Percentiles rank a stretch among this genome's conserved stretches.
Conservation (phyloP, 805 yeast genomes). For the Phaffomyces antillensis region DNA sequence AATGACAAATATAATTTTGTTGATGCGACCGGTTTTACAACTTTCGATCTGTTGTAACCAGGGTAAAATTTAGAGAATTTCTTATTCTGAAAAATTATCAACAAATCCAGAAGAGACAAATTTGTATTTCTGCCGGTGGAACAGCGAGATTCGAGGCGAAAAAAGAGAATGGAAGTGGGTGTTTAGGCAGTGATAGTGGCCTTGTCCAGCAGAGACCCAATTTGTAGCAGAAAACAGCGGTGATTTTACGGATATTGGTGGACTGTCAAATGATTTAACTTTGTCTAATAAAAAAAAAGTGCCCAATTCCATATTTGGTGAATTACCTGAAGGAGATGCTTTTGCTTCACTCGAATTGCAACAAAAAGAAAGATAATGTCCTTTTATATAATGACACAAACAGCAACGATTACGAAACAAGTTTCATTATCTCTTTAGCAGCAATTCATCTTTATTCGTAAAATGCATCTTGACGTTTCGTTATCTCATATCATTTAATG, state of each 20-base stretch:
- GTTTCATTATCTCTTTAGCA: too few species aligned
- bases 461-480: too few species aligned
- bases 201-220: too few species aligned
- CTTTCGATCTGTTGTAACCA: background rate
- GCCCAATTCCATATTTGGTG: background rate
- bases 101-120: background rate
- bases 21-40: background rate
- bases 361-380: too few species aligned
- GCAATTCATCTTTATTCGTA: too few species aligned
- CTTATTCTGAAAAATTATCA: background rate
- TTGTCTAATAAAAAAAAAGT: background rate
- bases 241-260: background rate
- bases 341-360: background rate
- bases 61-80: background rate
- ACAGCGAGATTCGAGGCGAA: too few species aligned
- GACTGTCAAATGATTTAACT: background rate
- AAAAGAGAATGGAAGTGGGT: too few species aligned
- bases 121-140: background rate
- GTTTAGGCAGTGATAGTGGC: too few species aligned
- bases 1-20: background rate
- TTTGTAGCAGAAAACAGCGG: too few species aligned
- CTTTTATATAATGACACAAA: too few species aligned
- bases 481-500: too few species aligned
- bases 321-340: slow-evolving; percentile 1
- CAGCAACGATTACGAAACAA: too few species aligned